A percentile compares a stretch with the other conserved stretches of the same genome.
Conservation (phyloP, 108 stramenopile species). For the Cyclostephanos invisitatus region DNA sequence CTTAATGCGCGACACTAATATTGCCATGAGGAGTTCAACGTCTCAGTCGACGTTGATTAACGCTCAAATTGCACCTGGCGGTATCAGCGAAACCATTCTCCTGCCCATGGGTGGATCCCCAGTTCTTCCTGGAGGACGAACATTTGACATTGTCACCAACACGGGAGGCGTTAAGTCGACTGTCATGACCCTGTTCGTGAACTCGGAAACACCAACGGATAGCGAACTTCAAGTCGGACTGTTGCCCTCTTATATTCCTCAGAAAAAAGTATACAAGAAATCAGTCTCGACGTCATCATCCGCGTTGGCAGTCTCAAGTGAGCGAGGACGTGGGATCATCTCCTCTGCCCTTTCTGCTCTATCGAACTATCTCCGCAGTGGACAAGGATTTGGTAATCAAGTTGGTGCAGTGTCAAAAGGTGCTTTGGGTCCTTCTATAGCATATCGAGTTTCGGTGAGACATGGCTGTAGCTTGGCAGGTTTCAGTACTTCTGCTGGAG, state of each 20-base stretch:
- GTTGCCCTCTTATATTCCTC: constrained; percentile 60
- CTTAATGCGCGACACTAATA: constrained; percentile 22
- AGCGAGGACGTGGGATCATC: constrained; percentile 37
- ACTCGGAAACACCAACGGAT: constrained; percentile 82
- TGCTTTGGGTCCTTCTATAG: constrained; percentile 24
- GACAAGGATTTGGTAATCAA: constrained; percentile 23
- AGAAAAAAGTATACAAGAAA: neutral
- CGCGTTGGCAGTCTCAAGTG: constrained; percentile 32
- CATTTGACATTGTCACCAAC: constrained; percentile 65
- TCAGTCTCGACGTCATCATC: constrained; percentile 12
- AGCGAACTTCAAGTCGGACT: constrained; percentile 65
- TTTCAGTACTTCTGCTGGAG: constrained; percentile 71
- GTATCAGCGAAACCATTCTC: constrained; percentile 71
- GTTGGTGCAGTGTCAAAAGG: constrained; percentile 27
- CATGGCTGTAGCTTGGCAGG: constrained; percentile 56
- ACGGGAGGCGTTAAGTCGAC: constrained; percentile 11
- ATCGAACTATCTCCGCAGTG: constrained; percentile 48
- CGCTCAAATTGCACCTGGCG: constrained; percentile 48
- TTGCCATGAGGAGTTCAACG: constrained; percentile 11
- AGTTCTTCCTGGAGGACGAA: constrained; percentile 72
- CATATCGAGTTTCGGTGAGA: constrained; percentile 39
- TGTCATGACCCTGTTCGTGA: constrained; percentile 55
- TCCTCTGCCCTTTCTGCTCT: constrained; percentile 39
- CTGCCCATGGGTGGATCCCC: constrained; percentile 63
- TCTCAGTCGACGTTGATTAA: constrained; percentile 6